Base-by-base conservation (phyloP, 2,329 filamentous ascomycete genomes). In the Pyrenochaeta sp. region DNA sequence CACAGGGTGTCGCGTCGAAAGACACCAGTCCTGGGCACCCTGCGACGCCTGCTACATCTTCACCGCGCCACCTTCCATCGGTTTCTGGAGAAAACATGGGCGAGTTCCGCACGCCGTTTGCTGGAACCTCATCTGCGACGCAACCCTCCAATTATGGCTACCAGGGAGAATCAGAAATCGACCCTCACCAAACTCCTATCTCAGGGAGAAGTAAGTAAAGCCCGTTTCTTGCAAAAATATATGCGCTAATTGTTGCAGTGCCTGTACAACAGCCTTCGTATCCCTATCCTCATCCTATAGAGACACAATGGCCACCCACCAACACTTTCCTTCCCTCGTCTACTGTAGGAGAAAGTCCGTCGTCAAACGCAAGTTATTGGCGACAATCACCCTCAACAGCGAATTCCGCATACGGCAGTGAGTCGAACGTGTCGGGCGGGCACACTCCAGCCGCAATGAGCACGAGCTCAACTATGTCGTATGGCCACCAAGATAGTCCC, bases 41-140 rank as follows among this genome's bases (percentile, higher is more conserved):
- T 9, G 79, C 82, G 28, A 79, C 79, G 12, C 83, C 84, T 10
- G 78, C 79, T 9, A 78, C 83, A 7, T 83, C 84, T 3, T 83
- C 84, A 10, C 84, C 84, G 24, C 73, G 66, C 27, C 66, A 75
- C 30, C 66, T 71, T 10, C 56, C 65, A 24, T 63, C 71, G 1
- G 53, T 61, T 1, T 53, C 61, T 7, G 69, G 69, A 4, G 75
- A 77, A 32, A 70, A 69, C 19, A 52, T 72, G 15, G 71, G 73
- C 5, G 75, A 77, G 13, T 77, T 75, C 45, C 68, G 68, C 22
- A 59, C 67, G 32, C 71, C 66, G 13, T 74, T 69, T 53, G 61
- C 60, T 39, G 69, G 54, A 22, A 42, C 56, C 32, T 48, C 61
- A 8, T 61, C 64, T 10, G 59, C 54, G 22, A 54, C 48, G n/a